Evolutionary conservation across 2,329 filamentous ascomycete genomes (phyloP), one percentile per base, ranked within the genome.

Genomic region (Fusarium clavum): DNA sequence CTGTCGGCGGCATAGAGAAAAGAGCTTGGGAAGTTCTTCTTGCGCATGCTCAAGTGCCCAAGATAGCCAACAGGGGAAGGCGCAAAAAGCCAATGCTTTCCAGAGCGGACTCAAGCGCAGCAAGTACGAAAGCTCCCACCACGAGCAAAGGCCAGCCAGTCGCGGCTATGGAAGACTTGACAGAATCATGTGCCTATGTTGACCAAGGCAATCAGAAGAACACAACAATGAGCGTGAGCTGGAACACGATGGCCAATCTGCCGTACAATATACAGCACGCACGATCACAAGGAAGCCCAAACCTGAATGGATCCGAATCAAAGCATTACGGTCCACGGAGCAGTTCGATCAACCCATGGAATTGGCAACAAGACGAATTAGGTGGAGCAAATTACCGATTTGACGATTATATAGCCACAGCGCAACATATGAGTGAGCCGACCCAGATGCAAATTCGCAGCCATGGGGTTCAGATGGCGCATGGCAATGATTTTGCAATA

Each of bases 21-120:
- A 58, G 57, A 3, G 27, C 69, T 13, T 80, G 58, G 78, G 44
- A 72, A 32, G 67, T 77, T 10, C 57, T 80, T 30, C 32, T 78
- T 38, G 45, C 62, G 10, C 59, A 65, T 24, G 29, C 48, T 12
- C 68, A 71, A 29, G 20, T 58, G 2, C 69, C 75, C n/a, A 14
- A 53, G 2, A 22, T 60, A 4, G 54, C 51, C 20, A 61, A 54
- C 18, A 64, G 43, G n/a, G 53, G 49, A 30, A 49, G 25, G 16
- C 8, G 14, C 25, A 63, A 44, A 54, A 54, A 18, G 29, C 20
- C 34, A 34, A 25, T 27, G 10, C n/a, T 16, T 32, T n/a, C n/a
- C 12, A 11, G 29, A 3, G 40, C 18, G 8, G n/a, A 14, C 4
- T 40, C 44, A 22, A 48, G 2, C 11, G 6, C 29, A 18, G 43